Evolutionary conservation across 495 filamentous ascomycete species (phyloP), one percentile per base, ranked within the genome.

Genomic region (Xylaria flabelliformis): DNA sequence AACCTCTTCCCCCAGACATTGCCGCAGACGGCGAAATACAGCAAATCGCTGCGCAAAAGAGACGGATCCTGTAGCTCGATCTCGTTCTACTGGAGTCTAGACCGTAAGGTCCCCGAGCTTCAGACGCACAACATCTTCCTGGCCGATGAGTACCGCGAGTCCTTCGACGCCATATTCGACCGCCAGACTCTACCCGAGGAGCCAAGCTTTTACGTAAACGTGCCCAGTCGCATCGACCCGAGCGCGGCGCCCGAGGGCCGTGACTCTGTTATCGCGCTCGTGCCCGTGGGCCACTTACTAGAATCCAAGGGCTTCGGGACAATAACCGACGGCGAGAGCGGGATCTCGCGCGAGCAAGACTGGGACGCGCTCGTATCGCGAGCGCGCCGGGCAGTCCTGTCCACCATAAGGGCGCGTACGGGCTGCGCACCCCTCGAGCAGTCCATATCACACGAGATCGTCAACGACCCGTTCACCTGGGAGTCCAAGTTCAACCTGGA

Each of bases 111-210:
- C 3, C 87, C 89, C 0, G 83, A 89, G 72, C 82, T 93, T 1
- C 79, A 82, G n/a, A 86, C 89, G 10, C 91, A 93, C 77, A 93
- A 93, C 73, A 91, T 93, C 75, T 93, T 93, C 81, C 85, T 93
- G 24, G 90, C 90, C 7, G 87, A 91, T 67, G 83, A 89, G 70
- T 93, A 92, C 80, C 82, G 83, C 48, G 88, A 90, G 72, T 88
- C 85, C 24, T 93, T 93, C 76, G 90, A 92, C 80, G 83, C 85
- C 59, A 93, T 93, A 50, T 93, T 93, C 82, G 87, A 91, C 67
- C 71, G 85, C 13, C 89, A 92, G 71, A 77, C 83, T 7, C 84
- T 93, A 13, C 91, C 91, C 3, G 66, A 81, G 2, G 84, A 92
- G 44, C 90, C 90, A 1, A 89, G 86, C 36, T 93, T 93, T 83